These are phyloP conservation scores for Linnemannia schmuckeri DNA, from an alignment of 192 early-diverging fungal species.

Conservation along the genomic window DNA sequence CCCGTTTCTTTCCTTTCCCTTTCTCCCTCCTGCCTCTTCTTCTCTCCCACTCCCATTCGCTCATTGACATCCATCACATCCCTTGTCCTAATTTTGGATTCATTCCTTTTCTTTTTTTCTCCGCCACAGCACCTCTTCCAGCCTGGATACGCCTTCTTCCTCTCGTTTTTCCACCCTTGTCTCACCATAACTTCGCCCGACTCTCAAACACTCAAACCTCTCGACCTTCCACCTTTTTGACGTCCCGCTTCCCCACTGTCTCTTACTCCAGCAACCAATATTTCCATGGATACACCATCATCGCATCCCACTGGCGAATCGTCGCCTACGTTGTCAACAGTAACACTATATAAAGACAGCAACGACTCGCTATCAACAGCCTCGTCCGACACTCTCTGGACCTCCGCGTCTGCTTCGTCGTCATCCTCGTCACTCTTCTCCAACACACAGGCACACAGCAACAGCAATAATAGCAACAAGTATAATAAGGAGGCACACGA, in stretches of 20 bases:
- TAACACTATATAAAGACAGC: background rate
- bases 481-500: background rate
- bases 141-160: background rate
- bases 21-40: background rate
- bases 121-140: background rate
- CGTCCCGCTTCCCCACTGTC: background rate
- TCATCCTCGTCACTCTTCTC: conserved; percentile 11
- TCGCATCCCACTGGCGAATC: background rate
- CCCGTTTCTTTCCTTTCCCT: background rate
- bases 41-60: background rate
- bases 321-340: too few relatives aligned
- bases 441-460: background rate
- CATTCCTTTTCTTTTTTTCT: background rate
- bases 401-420: conserved; percentile 19
- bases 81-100: background rate
- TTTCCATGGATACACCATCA: background rate
- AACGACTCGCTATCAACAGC: background rate
- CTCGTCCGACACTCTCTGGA: conserved; percentile 11
- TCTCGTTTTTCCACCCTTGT: background rate
- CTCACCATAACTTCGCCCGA: background rate
- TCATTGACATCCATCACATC: background rate
- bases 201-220: background rate
- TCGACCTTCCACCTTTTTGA: background rate
- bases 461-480: background rate
- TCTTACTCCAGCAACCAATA: background rate